Evolutionary conservation across 805 yeast genomes (phyloP), one percentile per base, ranked within the genome.

Genomic region (Candida tammaniensis): DNA sequence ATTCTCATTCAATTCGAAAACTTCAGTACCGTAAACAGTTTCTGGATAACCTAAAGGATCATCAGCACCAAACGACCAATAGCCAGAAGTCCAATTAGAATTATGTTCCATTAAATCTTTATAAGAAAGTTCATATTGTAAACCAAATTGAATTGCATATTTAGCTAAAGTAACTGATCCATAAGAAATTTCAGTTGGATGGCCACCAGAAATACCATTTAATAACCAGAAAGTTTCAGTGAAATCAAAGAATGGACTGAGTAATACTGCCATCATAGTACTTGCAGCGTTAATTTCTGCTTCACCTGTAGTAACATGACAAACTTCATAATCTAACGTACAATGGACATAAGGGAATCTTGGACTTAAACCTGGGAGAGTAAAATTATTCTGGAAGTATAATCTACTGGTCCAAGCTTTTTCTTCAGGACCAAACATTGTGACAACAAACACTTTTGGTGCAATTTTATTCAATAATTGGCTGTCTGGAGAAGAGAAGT

Each of bases 251-350:
- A 64, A 47, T 24, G 82, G 77, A 37, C 67, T 64, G 51, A 76
- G 61, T 8, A 72, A 53, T 43, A 80, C 56, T 5, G 85, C 80
- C 26, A 74, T 67, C 38, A 78, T 51, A 16, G 82, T 64, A 17
- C 78, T 43, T 11, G 85, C 84, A 24, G 85, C 85, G 47, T 80
- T 80, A 44, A 77, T 70, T 52, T 79, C 84, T 43, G 79, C 80
- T 58, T 78, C 85, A 35, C 86, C 86, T n/a, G 81, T 74, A 28
- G 82, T 76, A 35, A 78, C 50, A 49, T 76, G 78, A 64, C 84
- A 79, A 18, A 80, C 53, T 7, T 67, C 72, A 24, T 27, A 43
- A 59, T 76, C 64, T 22, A 60, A 47, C 38, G 70, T 70, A 57
- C 85, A 79, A 60, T 72, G 76, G 32, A 80, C 62, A 14, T 64